Base-by-base conservation (phyloP, 805 yeast species). In the Myxozyma nipponensis region DNA sequence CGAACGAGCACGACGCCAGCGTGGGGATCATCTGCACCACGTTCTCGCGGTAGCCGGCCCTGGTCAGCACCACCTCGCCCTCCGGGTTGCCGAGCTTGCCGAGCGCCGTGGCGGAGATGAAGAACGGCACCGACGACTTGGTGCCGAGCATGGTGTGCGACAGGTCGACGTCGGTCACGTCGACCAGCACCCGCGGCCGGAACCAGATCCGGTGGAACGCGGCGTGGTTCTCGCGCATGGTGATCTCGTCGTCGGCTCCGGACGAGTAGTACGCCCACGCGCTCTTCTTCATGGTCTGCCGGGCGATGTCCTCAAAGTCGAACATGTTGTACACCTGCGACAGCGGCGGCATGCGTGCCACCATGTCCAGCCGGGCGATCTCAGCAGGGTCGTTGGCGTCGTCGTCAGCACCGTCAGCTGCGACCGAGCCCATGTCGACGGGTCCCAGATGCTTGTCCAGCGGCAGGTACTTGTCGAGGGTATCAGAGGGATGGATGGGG, bases 201-300 rank as follows among this genome's bases (percentile, higher is more conserved):
- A 91, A 91, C 71, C 85, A 89, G 46, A 90, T 79, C 26, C 95
- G 73, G 63, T 87, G 95, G 70, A 79, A 91, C 2, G 96, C 95
- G 46, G 81, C 76, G 66, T 89, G 97, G 70, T 91, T 91, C 63
- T 90, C 96, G 60, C 98, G 77, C 63, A 86, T 66, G 1, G 96
- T 78, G 59, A 91, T 79, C 70, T 91, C 98, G 67, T 91, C 98
- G 68, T 91, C 97, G 17, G 95, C 77, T 7, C 91, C 98, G 32
- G 89, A 80, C 3, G 95, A 84, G 66, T 89, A 91, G 68, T 91
- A 91, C 13, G 93, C 93, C 95, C 97, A 86, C 0, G 93, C 97
- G 28, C 78, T 77, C 48, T 79, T 81, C 26, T 86, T 77, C 74
- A 91, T 72, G 30, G 86, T 84, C 52, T 82, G 77, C 44, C 87